Conservation (phyloP, 2,329 filamentous ascomycete species). For the Xylariaceae sp. region DNA sequence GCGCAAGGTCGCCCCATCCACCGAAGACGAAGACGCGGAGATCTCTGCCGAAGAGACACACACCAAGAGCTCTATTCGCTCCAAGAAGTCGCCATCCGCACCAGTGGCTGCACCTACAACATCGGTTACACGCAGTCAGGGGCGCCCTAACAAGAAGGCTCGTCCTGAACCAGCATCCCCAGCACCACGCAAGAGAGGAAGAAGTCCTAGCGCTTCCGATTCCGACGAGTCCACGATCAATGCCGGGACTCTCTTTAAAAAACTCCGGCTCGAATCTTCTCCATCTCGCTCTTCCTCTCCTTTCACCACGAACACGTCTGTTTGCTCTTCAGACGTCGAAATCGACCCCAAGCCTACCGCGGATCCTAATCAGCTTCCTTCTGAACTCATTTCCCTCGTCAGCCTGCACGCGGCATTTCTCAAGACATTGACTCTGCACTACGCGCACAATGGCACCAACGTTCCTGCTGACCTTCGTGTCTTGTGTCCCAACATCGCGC, state of each 20-base stretch:
- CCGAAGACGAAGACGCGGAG: slow-evolving; percentile 23
- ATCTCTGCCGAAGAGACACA: slow-evolving; percentile 25
- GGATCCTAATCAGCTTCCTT: slow-evolving; percentile 34
- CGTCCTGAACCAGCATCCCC: slow-evolving; percentile 19
- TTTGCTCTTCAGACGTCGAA: slow-evolving; percentile 33
- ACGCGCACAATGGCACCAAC: slow-evolving; percentile 61
- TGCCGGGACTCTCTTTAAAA: slow-evolving; percentile 35
- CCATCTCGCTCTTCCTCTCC: slow-evolving; percentile 29
- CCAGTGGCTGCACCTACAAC: not conserved
- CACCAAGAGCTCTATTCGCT: slow-evolving; percentile 13
- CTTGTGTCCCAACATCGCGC: slow-evolving; percentile 59
- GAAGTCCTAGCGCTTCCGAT: slow-evolving; percentile 28
- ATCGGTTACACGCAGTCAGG: slow-evolving; percentile 22
- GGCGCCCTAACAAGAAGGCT: slow-evolving; percentile 25
- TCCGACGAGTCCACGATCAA: slow-evolving; percentile 28
- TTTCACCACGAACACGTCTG: slow-evolving; percentile 33
- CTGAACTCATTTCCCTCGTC: slow-evolving; percentile 55
- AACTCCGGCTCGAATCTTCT: slow-evolving; percentile 35
- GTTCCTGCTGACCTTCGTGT: slow-evolving; percentile 60
- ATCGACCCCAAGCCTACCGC: slow-evolving; percentile 21
- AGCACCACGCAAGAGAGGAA: slow-evolving; percentile 22
- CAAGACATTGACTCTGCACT: slow-evolving; percentile 63
- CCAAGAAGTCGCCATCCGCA: slow-evolving; percentile 5
- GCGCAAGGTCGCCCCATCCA: slow-evolving; percentile 26
- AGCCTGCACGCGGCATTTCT: slow-evolving; percentile 63